phyloP scores from a whole-genome alignment of 192 early-diverging fungal species.

The Coemansia sp. region DNA sequence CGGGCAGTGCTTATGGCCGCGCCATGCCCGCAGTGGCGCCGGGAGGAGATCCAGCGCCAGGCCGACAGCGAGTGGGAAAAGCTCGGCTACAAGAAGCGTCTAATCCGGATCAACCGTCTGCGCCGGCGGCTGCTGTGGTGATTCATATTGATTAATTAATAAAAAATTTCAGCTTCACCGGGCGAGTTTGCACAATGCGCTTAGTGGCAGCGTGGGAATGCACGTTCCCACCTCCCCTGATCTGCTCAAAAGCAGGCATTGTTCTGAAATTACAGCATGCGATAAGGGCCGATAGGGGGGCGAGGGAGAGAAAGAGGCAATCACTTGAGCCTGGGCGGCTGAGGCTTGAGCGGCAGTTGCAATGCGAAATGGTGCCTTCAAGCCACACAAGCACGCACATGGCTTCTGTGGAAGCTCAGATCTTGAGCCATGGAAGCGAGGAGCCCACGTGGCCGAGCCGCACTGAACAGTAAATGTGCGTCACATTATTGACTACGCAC shows the following conservation, averaged over 20 bases:
- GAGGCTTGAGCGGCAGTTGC: too few relatives aligned
- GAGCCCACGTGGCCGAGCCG: background rate
- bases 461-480: background rate
- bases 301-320: too few relatives aligned
- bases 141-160: slow-evolving; percentile 4
- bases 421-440: background rate
- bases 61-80: slow-evolving; percentile 45
- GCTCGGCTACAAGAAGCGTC: slow-evolving; percentile 49
- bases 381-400: too few relatives aligned
- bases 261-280: too few relatives aligned
- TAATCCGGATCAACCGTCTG: slow-evolving; percentile 52
- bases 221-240: too few relatives aligned
- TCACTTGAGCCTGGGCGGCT: too few relatives aligned
- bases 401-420: background rate
- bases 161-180: background rate
- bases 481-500: slow-evolving; percentile 8
- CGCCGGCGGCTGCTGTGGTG: slow-evolving; percentile 52
- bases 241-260: too few relatives aligned
- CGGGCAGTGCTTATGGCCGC: slow-evolving; percentile 32
- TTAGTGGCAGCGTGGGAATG: slow-evolving; percentile 14
- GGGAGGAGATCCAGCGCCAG: slow-evolving; percentile 38
- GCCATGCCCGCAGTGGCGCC: slow-evolving; percentile 40
- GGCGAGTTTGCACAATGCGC: too few relatives aligned
- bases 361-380: too few relatives aligned
- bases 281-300: too few relatives aligned